These are phyloP conservation scores for Achlya hypogyna DNA, from an alignment of 352 stramenopile genomes.

Conservation along the genomic window DNA sequence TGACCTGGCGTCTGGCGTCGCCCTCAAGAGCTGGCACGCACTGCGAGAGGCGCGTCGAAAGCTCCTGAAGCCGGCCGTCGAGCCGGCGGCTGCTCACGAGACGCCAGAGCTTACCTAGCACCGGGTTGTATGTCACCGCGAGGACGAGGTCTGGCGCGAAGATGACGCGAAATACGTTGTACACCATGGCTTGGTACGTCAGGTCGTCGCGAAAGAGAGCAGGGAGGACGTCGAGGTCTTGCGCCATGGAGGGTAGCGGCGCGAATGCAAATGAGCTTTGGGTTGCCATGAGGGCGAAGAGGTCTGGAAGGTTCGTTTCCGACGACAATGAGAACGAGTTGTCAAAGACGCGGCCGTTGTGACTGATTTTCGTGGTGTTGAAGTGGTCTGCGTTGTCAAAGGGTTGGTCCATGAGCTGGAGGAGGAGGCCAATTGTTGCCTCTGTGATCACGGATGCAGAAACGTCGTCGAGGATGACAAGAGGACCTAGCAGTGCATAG, in stretches of 20 bases:
- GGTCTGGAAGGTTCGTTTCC: background rate
- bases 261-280: background rate
- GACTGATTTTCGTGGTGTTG: background rate
- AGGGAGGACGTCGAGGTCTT: background rate
- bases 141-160: constrained; percentile 7
- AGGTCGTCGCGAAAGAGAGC: background rate
- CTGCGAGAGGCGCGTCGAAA: background rate
- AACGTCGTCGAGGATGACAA: background rate
- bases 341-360: background rate
- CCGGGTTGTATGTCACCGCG: constrained; percentile 14
- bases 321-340: background rate
- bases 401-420: constrained; percentile 13
- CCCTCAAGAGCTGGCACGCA: background rate
- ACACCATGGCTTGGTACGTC: constrained; percentile 5
- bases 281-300: background rate
- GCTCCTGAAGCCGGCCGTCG: background rate
- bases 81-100: background rate
- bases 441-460: constrained; percentile 1
- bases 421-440: constrained; percentile 8
- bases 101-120: constrained; percentile 15
- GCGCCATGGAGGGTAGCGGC: background rate
- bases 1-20: background rate
- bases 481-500: constrained; percentile 5
- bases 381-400: background rate
- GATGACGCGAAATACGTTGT: constrained; percentile 1